Percentiles rank a stretch among this genome's conserved stretches.
Conservation (phyloP, 352 stramenopile genomes). For the Globisporangium emineosum region DNA sequence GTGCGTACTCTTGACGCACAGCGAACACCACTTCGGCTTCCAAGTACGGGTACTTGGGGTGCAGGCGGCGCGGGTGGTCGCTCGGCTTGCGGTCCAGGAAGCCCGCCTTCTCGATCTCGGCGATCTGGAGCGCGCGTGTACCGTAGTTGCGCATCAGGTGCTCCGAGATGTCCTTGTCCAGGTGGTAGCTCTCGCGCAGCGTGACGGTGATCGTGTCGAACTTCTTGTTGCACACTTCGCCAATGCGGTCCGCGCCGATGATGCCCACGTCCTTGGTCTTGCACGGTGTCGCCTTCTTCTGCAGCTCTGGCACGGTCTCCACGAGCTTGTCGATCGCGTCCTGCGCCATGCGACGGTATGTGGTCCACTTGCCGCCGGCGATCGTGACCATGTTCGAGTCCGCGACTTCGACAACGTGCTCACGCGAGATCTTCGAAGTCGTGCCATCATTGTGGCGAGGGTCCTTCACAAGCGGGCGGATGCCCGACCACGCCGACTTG, state of each 20-base stretch:
- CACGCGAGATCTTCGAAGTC: constrained; percentile 90
- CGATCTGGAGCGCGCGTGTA: constrained; percentile 93
- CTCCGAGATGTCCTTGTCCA: constrained; percentile 93
- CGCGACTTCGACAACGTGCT: constrained; percentile 93
- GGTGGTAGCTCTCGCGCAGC: constrained; percentile 90
- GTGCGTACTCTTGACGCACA: constrained; percentile 93
- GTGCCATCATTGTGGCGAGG: constrained; percentile 76
- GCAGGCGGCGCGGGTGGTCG: constrained; percentile 85
- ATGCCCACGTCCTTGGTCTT: constrained; percentile 82
- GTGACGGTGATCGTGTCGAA: constrained; percentile 95
- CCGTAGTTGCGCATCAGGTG: constrained; percentile 96
- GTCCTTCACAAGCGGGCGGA: constrained; percentile 93
- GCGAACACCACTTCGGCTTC: constrained; percentile 94
- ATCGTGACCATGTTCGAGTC: constrained; percentile 92
- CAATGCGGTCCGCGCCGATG: constrained; percentile 88
- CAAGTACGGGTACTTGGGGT: constrained; percentile 94
- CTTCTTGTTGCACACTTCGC: constrained; percentile 95
- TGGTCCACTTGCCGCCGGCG: constrained; percentile 97
- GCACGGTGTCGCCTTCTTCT: constrained; percentile 66
- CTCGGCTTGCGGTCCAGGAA: constrained; percentile 83
- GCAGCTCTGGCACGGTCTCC: constrained; percentile 71
- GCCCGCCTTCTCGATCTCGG: constrained; percentile 86
- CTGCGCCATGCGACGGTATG: constrained; percentile 95
- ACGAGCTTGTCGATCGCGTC: constrained; percentile 92
- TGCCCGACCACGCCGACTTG: constrained; percentile 94